Conservation (phyloP, 2,329 filamentous ascomycete species). For the Nemania sp. region DNA sequence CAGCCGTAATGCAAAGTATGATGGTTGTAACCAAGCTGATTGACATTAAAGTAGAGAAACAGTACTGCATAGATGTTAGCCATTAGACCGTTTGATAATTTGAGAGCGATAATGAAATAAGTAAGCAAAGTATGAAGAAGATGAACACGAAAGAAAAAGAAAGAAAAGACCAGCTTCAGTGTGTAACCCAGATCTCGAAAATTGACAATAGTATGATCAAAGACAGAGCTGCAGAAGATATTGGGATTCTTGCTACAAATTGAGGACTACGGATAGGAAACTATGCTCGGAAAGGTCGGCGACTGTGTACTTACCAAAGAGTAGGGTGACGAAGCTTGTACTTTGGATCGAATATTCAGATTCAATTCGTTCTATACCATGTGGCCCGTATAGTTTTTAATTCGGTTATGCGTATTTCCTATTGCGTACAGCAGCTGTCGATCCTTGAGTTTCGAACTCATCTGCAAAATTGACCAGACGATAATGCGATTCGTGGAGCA, state of each 20-base stretch:
- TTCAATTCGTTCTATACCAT: not conserved
- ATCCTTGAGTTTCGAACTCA: not conserved
- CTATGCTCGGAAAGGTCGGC: too few species aligned
- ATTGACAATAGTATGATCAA: too few species aligned
- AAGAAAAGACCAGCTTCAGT: not conserved
- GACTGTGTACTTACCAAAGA: not conserved
- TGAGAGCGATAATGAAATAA: not conserved
- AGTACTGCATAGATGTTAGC: not conserved
- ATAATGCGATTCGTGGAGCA: not conserved
- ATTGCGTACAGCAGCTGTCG: not conserved
- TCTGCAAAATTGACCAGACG: not conserved
- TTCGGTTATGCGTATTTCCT: not conserved
- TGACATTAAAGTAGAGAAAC: not conserved
- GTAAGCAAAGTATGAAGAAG: not conserved
- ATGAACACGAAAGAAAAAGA: too few species aligned
- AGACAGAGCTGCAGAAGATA: too few species aligned
- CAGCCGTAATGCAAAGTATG: not conserved
- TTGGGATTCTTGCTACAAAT: too few species aligned
- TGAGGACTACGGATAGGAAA: too few species aligned
- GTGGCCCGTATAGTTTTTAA: not conserved
- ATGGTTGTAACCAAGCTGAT: not conserved
- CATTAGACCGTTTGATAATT: not conserved
- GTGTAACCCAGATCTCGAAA: too few species aligned
- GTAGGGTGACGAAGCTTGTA: not conserved
- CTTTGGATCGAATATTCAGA: not conserved